Conservation (phyloP, 2,329 filamentous ascomycete genomes). For the Alternaria novae-zelandiae region DNA sequence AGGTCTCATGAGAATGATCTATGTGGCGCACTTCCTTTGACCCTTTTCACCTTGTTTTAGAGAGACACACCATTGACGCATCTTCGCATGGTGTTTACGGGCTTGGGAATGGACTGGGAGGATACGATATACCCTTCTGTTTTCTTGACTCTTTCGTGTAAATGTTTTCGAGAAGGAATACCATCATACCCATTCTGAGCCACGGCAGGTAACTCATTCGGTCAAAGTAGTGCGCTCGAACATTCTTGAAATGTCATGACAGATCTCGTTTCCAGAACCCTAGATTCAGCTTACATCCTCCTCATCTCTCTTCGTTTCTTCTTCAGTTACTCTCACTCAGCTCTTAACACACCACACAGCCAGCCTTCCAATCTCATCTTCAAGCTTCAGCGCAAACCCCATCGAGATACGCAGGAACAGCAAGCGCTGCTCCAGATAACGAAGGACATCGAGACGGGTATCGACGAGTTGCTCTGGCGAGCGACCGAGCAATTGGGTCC, state of each 20-base stretch:
- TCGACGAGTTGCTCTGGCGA: constrained; percentile 53
- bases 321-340: constrained; percentile 12
- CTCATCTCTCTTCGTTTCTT: not conserved
- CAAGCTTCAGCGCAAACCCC: constrained; percentile 61
- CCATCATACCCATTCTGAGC: not conserved
- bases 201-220: not conserved
- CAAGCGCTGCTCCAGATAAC: constrained; percentile 59
- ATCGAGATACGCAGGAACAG: constrained; percentile 61
- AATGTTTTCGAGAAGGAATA: not conserved
- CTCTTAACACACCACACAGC: constrained; percentile 42
- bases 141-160: not conserved
- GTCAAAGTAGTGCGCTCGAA: not conserved
- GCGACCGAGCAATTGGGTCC: constrained; percentile 58
- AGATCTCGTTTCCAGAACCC: not conserved
- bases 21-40: constrained; percentile 17
- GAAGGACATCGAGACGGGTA: constrained; percentile 50
- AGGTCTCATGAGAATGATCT: constrained; percentile 25
- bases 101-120: not conserved
- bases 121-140: constrained; percentile 2
- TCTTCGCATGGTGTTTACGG: not conserved
- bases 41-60: not conserved
- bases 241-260: not conserved
- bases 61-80: not conserved
- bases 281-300: not conserved
- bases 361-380: constrained; percentile 37